phyloP scores from a whole-genome alignment of 176 grass and related monocot species.

The Hordeum marinum region DNA sequence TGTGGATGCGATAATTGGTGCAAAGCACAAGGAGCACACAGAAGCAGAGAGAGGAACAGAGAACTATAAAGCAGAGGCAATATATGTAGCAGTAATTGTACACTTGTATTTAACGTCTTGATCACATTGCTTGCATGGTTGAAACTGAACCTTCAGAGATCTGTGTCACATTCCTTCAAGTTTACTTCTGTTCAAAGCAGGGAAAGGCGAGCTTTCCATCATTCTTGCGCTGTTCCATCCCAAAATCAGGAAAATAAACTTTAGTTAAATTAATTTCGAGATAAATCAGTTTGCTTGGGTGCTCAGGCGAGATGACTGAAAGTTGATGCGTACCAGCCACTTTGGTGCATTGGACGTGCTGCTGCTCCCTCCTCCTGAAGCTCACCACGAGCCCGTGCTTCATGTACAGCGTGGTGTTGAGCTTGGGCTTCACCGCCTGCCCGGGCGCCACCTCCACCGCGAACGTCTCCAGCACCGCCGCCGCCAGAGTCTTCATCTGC shows the following conservation, averaged over 20 bases:
- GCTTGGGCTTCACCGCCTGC: slow-evolving; percentile 67
- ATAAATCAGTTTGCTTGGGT: background rate
- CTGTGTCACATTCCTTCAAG: background rate
- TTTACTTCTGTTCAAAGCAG: background rate
- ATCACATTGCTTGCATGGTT: background rate
- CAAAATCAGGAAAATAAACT: background rate
- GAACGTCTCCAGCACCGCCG: slow-evolving; percentile 54
- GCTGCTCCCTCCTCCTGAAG: slow-evolving; percentile 36
- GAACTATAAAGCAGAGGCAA: background rate
- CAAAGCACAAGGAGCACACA: background rate
- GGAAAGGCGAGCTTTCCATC: background rate
- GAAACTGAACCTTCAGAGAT: background rate
- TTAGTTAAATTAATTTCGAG: background rate
- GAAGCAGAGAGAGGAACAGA: background rate
- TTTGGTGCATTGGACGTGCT: background rate
- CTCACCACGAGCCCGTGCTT: slow-evolving; percentile 63
- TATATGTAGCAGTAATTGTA: background rate
- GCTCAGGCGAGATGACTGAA: background rate
- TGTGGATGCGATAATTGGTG: background rate
- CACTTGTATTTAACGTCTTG: background rate
- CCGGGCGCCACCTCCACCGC: slow-evolving; percentile 47
- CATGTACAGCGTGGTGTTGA: slow-evolving; percentile 85
- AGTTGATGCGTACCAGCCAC: background rate
- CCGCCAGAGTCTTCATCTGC: slow-evolving; percentile 85
- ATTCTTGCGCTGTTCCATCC: slow-evolving; percentile 1